phyloP scores from a whole-genome alignment of 305 asterid species.

The Fraxinus xanthoxyloides region DNA sequence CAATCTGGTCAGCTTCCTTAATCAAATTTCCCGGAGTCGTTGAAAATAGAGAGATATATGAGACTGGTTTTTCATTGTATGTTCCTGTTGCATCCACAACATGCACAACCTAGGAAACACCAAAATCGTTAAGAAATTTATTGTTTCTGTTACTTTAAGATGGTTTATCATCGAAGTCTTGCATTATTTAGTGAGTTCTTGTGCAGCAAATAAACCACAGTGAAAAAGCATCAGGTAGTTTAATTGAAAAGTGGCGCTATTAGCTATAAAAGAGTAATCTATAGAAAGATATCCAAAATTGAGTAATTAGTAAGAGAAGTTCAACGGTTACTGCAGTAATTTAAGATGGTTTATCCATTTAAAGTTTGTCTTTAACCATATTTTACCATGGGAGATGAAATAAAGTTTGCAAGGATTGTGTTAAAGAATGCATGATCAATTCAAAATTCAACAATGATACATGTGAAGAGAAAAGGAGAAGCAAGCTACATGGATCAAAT shows the following conservation, averaged over 20 bases:
- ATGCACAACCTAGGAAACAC: slow-evolving; percentile 69
- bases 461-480: not conserved
- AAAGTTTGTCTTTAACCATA: not conserved
- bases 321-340: not conserved
- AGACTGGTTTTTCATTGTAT: slow-evolving; percentile 42
- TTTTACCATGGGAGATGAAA: not conserved
- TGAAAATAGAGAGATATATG: slow-evolving; percentile 75
- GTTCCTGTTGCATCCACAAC: slow-evolving; percentile 63
- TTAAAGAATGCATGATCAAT: not conserved
- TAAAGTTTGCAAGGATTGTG: not conserved
- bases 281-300: not conserved
- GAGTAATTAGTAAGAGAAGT: not conserved
- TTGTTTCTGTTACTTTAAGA: not conserved
- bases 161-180: not conserved
- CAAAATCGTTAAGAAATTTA: not conserved
- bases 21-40: slow-evolving; percentile 78
- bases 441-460: not conserved
- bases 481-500: not conserved
- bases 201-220: not conserved
- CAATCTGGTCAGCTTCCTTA: slow-evolving; percentile 66
- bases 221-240: not conserved
- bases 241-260: not conserved
- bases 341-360: not conserved
- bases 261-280: not conserved
- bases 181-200: not conserved